Percentiles rank a stretch among this genome's conserved stretches.
Evolutionary conservation across 495 filamentous ascomycete genomes (phyloP).

Genomic region (Melanomma pulvis-pyrius): DNA sequence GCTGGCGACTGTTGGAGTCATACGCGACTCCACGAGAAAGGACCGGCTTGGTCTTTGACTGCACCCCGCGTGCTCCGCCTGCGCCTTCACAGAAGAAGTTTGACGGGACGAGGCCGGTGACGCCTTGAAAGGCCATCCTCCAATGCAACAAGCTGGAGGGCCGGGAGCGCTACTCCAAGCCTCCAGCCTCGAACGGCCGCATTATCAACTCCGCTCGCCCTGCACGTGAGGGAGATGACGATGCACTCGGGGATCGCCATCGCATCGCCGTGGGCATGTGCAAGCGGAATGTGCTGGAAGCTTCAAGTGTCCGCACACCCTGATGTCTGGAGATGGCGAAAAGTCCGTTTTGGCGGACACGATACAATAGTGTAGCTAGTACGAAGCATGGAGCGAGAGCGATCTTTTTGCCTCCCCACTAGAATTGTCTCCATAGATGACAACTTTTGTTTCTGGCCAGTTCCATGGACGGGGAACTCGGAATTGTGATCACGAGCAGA

Average conservation of each 20-base stretch:
- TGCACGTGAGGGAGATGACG: not conserved
- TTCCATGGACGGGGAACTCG: too few species aligned
- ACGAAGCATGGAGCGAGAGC: too few species aligned
- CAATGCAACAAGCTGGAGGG: slow-evolving; percentile 3
- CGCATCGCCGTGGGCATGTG: too few species aligned
- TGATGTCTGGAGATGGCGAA: too few species aligned
- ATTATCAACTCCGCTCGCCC: slow-evolving; percentile 7
- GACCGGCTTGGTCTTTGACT: slow-evolving; percentile 8
- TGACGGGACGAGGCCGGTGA: not conserved
- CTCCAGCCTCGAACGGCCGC: slow-evolving; percentile 18
- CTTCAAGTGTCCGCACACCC: too few species aligned
- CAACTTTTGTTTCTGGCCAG: too few species aligned
- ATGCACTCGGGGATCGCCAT: too few species aligned
- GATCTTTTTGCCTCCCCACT: too few species aligned
- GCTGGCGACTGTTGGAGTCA: not conserved
- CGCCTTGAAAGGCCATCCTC: not conserved
- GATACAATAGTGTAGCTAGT: too few species aligned
- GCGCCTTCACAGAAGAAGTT: slow-evolving; percentile 8
- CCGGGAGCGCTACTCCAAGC: not conserved
- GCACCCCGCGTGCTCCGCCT: slow-evolving; percentile 17
- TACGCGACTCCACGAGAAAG: slow-evolving; percentile 18
- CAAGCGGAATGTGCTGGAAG: too few species aligned
- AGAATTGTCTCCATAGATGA: too few species aligned
- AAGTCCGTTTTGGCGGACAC: too few species aligned
- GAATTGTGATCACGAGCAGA: not conserved